Evolutionary conservation across 805 yeast species (phyloP), one percentile per base, ranked within the genome.

Genomic region (Suhomyces tanzawaensis): DNA sequence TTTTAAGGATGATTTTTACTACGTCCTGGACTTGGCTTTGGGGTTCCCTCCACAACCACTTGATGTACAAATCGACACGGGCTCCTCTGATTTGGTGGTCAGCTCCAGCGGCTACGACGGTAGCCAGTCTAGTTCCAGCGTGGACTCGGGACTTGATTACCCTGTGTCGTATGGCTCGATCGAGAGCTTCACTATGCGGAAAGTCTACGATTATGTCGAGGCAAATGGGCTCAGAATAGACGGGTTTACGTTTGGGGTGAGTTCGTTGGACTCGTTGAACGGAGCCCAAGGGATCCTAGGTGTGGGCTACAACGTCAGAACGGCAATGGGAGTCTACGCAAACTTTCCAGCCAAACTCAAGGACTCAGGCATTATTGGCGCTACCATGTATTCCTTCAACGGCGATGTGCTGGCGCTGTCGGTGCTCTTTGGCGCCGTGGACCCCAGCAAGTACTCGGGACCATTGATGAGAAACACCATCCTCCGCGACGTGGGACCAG

Each of bases 401-500:
- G 53, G 51, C 3, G 22, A 30, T 3, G 18, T 17, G 2, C 30
- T 17, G 4, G 19, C 35, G 7, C 39, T 36, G 14, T 32, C 41
- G 8, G 45, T 64, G 17, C 37, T 62, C 19, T 64, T 64, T 47
- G 69, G 69, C 5, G 69, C 62, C 23, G 49, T 62, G 31, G 66
- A 62, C 44, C 37, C 51, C 15, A 50, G 51, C 28, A 59, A 59
- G 43, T 62, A 54, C 42, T 21, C 33, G 8, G 66, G 59, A 9
- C 34, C 46, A 2, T 45, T 60, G 22, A 41, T 40, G 19, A 48
- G 37, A 27, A 45, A 44, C 11, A 47, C 52, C 13, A 32, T 52
- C 7, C 32, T 32, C 28, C 30, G 29, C 13, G 38, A 39, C 27
- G 39, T 50, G 14, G 51, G 49, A 14, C 39, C 42, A 14, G 31